A percentile compares a stretch with the other conserved stretches of the same genome.
Evolutionary conservation across 169 alveolate genomes (phyloP).

Genomic region (Eimeria maxima): DNA sequence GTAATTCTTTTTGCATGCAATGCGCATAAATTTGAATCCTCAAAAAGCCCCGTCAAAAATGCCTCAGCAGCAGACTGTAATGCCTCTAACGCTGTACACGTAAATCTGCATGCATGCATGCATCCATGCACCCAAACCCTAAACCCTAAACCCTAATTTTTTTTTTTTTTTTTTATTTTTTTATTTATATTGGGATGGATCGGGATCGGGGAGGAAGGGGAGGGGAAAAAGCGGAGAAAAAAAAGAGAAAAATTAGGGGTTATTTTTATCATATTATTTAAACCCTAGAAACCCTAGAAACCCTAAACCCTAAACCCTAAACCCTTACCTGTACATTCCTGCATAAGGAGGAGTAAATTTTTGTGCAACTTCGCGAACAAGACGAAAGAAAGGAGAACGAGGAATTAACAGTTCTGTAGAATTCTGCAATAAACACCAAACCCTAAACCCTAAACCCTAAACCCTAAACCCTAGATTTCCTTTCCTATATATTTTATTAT

Average conservation of each 20-base stretch:
- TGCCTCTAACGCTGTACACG: neutral
- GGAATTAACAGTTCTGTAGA: neutral
- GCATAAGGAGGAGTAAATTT: neutral
- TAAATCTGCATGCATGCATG: neutral
- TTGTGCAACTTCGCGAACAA: neutral
- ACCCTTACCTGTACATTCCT: constrained; percentile 4
- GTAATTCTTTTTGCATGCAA: neutral
- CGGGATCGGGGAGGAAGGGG: too few relatives aligned
- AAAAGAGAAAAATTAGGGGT: too few relatives aligned
- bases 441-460: constrained; percentile 32
- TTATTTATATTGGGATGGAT: too few relatives aligned
- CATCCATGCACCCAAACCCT: too few relatives aligned
- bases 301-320: constrained; percentile 21
- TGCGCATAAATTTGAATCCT: neutral
- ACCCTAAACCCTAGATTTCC: constrained; percentile 5
- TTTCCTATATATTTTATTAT: too few relatives aligned
- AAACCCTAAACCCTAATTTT: neutral
- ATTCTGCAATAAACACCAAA: neutral
- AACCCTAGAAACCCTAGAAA: neutral
- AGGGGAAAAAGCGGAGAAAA: too few relatives aligned
- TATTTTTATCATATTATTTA: too few relatives aligned
- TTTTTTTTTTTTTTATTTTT: too few relatives aligned
- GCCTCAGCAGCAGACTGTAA: neutral
- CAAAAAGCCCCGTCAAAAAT: neutral
- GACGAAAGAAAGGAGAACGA: neutral